Evolutionary conservation across 2,329 filamentous ascomycete genomes (phyloP), one percentile per base, ranked within the genome.

Genomic region (Dichotomopilus funicola): DNA sequence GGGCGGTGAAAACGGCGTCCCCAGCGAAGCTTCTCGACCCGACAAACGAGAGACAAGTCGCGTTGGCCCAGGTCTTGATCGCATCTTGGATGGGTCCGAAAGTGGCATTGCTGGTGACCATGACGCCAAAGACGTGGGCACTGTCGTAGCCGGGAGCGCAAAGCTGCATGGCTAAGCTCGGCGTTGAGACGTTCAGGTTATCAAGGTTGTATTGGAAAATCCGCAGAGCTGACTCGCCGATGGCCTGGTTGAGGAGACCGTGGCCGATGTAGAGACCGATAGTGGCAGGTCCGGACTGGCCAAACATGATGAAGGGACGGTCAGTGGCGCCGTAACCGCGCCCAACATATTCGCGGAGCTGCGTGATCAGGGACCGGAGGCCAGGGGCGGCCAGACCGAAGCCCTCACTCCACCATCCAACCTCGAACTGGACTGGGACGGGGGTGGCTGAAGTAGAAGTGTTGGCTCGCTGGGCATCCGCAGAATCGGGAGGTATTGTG

Each of bases 191-290:
- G 37, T 66, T 54, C 49, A 65, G 53, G 5, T 56, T 58, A 35
- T 57, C 55, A 67, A 57, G 41, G 58, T 44, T 53, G 38, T 66
- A 54, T 47, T 69, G 51, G 6, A 72, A 64, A 4, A 53, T 53
- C 48, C 52, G 49, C n/a, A 72, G 63, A 31, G 67, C 69, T 1
- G 35, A 65, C 62, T 50, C 44, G 53, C 59, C 62, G 27, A 69
- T 45, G 53, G 61, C 61, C 59, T 67, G 60, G 49, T 59, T 63
- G 50, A 63, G 63, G 45, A 70, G 57, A 52, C 58, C 64, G 45
- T 62, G 63, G 58, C 71, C 70, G n/a, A 72, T 66, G 54, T 72
- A 73, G 44, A 73, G 38, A 46, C 71, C 70, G 27, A 70, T 51
- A 40, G 53, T 56, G 35, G 53, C 58, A 36, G 49, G 36, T 1